Evolutionary conservation across 83 land plant genomes (phyloP).

Genomic region (Diphasiastrum complanatum): DNA sequence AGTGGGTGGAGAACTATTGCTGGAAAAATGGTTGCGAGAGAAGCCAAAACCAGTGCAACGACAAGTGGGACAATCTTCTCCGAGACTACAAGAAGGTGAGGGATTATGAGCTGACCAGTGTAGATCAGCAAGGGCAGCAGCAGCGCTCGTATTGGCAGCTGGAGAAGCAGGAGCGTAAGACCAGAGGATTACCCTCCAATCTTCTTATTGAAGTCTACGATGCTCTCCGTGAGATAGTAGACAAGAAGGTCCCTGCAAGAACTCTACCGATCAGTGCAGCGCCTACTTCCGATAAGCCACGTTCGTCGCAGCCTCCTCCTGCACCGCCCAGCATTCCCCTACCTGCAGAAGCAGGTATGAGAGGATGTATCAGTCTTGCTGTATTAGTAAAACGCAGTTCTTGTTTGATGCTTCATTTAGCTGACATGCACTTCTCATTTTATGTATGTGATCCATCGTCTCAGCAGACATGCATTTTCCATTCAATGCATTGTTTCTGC

Average conservation of each 20-base stretch:
- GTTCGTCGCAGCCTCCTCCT: background rate
- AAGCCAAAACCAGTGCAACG: constrained; percentile 72
- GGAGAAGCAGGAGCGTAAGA: constrained; percentile 16
- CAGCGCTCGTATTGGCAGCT: constrained; percentile 15
- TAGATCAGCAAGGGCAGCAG: constrained; percentile 2
- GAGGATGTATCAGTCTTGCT: too few relatives aligned
- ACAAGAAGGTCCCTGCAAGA: constrained; percentile 2
- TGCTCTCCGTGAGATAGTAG: constrained; percentile 12
- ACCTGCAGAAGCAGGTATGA: too few relatives aligned
- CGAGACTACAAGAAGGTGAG: constrained; percentile 63
- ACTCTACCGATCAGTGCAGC: background rate
- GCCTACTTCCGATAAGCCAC: background rate
- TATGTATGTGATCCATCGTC: too few relatives aligned
- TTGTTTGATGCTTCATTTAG: too few relatives aligned
- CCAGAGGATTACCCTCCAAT: constrained; percentile 6
- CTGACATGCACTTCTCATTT: too few relatives aligned
- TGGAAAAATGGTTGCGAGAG: constrained; percentile 44
- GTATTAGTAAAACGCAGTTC: too few relatives aligned
- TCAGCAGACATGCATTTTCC: too few relatives aligned
- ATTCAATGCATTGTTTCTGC: too few relatives aligned
- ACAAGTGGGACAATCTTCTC: constrained; percentile 66
- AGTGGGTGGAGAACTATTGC: constrained; percentile 67
- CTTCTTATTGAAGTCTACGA: constrained; percentile 7
- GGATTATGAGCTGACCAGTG: constrained; percentile 39
- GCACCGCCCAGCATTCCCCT: too few relatives aligned